Conservation (phyloP, 805 yeast species). For the Cyberlindnera misumaiensis region DNA sequence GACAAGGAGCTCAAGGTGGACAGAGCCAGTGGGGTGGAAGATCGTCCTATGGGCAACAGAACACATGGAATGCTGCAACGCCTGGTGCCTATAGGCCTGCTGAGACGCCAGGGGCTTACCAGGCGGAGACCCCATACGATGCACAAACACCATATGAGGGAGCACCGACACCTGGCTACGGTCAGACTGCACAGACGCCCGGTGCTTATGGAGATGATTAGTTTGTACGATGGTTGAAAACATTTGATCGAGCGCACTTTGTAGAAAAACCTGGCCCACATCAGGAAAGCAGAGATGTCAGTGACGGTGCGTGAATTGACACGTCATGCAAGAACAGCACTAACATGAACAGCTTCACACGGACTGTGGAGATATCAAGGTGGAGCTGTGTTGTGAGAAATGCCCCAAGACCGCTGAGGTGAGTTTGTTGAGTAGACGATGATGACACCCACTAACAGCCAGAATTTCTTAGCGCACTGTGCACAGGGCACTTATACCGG, state of each 20-base stretch:
- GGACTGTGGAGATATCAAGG: constrained; percentile 31
- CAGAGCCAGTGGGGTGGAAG: constrained; percentile 24
- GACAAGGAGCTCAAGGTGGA: background rate
- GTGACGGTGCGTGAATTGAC: constrained; percentile 1
- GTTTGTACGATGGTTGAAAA: background rate
- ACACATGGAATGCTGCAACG: constrained; percentile 20
- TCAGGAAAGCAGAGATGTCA: background rate
- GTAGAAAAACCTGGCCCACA: background rate
- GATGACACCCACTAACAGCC: constrained; percentile 1
- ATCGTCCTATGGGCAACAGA: constrained; percentile 18
- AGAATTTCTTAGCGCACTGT: constrained; percentile 39
- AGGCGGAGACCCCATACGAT: constrained; percentile 13
- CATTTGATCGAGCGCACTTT: background rate
- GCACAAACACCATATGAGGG: constrained; percentile 3
- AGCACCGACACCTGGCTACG: constrained; percentile 10
- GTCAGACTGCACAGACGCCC: constrained; percentile 13
- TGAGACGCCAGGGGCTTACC: constrained; percentile 33
- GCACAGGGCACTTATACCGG: constrained; percentile 37
- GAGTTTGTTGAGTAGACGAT: constrained; percentile 5
- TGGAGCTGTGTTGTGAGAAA: constrained; percentile 32
- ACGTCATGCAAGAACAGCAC: background rate
- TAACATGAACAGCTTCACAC: constrained; percentile 29
- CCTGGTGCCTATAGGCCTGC: constrained; percentile 28
- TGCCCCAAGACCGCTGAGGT: constrained; percentile 34
- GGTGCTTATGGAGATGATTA: constrained; percentile 12